Base-by-base conservation (phyloP, 2,329 filamentous ascomycete species). In the Gliomastix tumulicola region DNA sequence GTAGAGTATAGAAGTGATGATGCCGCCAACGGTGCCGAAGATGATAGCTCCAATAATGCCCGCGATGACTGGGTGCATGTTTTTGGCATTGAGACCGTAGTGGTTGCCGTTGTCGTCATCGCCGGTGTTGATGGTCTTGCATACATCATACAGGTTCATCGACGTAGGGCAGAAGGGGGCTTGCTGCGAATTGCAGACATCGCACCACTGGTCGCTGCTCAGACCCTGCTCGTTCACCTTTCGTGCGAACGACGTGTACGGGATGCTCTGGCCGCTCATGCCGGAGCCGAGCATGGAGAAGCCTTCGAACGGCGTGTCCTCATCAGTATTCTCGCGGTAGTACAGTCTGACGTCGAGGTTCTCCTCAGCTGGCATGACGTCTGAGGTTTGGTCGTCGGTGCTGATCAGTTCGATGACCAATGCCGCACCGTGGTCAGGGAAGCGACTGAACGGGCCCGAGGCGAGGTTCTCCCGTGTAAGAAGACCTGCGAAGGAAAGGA, bases 351-450 rank as follows among this genome's bases (percentile, higher is more conserved):
- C 66, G 39, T 56, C 63, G 13, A 79, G 56, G 16, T 70, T 59
- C 9, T 60, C 48, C 0, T 45, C 38, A 3, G 44, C 32, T 1
- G 65, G 63, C 40, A 40, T 41, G 18, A 19, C 45, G 44, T 28
- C 44, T 36, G 36, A 41, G 30, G 40, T 38, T 6, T 46, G 37
- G 4, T 44, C 30, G 16, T 55, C 39, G 13, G 55, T 44, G 10
- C 57, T 55, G 22, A 66, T 55, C 15, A 80, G 55, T 61, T 95
- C 88, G 52, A 92, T 88, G 0, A 75, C 66, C 71, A 94, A 82
- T 28, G 76, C 73, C 2, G 79, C 81, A 1, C 87, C 88, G 25
- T 88, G 86, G 44, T 81, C 71, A 0, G 84, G 79, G 12, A 78
- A 40, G 3, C 41, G 44, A 4, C 51, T 51, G 36, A 60, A 56